A percentile compares a stretch with the other conserved stretches of the same genome.
These are phyloP conservation scores for Cladophialophora exuberans DNA, from an alignment of 2,329 filamentous ascomycete species.

Conservation along the genomic window DNA sequence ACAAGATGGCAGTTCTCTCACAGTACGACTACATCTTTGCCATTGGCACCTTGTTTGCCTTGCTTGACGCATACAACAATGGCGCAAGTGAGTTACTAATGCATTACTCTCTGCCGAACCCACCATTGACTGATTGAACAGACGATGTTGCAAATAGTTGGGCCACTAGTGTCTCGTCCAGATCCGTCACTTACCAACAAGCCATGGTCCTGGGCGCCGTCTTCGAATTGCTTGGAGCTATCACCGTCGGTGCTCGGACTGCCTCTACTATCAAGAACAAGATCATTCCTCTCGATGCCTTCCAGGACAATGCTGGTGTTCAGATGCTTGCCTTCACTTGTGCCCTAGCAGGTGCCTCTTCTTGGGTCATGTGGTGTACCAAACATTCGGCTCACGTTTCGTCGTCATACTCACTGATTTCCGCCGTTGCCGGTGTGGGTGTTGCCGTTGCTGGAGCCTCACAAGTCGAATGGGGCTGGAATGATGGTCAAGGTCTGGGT, in stretches of 20 bases:
- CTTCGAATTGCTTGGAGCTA: slow-evolving; percentile 70
- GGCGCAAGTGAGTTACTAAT: slow-evolving; percentile 66
- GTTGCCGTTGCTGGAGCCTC: slow-evolving; percentile 66
- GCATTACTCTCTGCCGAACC: neutral
- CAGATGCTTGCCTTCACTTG: slow-evolving; percentile 71
- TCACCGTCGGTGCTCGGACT: slow-evolving; percentile 69
- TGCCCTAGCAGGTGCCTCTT: slow-evolving; percentile 65
- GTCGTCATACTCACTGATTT: slow-evolving; percentile 72
- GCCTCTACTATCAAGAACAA: slow-evolving; percentile 80
- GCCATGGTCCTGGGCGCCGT: slow-evolving; percentile 68
- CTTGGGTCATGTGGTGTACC: slow-evolving; percentile 82
- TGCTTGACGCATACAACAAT: slow-evolving; percentile 79
- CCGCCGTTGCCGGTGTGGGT: slow-evolving; percentile 69
- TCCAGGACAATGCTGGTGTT: slow-evolving; percentile 64
- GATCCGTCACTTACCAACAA: slow-evolving; percentile 71
- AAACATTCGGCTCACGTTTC: slow-evolving; percentile 73
- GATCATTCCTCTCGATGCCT: slow-evolving; percentile 65
- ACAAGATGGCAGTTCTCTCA: slow-evolving; percentile 17
- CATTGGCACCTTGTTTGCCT: slow-evolving; percentile 75
- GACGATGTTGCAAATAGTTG: slow-evolving; percentile 85
- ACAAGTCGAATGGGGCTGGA: slow-evolving; percentile 71
- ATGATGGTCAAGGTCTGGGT: slow-evolving; percentile 67
- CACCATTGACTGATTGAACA: slow-evolving; percentile 37
- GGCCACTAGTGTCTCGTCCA: slow-evolving; percentile 80
- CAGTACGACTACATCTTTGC: slow-evolving; percentile 73